Evolutionary conservation across 1,139 yeast genomes (phyloP).

Genomic region (Suhomyces choctaworum): DNA sequence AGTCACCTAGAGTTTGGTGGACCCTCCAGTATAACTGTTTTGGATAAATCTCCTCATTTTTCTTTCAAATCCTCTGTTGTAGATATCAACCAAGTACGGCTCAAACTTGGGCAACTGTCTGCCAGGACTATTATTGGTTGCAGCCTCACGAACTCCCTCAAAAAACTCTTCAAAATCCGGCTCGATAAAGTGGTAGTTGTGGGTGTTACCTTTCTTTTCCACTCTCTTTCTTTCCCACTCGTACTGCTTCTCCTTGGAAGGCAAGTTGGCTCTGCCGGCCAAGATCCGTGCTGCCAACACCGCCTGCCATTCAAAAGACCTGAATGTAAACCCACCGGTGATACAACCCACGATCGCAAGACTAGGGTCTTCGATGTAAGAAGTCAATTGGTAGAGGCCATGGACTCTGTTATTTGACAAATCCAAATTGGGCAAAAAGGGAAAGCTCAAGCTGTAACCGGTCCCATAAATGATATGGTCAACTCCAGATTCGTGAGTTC

Average conservation of each 20-base stretch:
- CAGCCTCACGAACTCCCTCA: slow-evolving; percentile 22
- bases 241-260: slow-evolving; percentile 30
- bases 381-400: slow-evolving; percentile 43
- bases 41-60: slow-evolving; percentile 20
- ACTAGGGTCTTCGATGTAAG: slow-evolving; percentile 48
- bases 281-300: slow-evolving; percentile 43
- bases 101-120: slow-evolving; percentile 25
- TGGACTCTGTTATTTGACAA: slow-evolving; percentile 36
- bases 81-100: slow-evolving; percentile 22
- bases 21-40: slow-evolving; percentile 12
- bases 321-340: slow-evolving; percentile 47
- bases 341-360: slow-evolving; percentile 41
- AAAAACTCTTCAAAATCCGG: slow-evolving; percentile 28
- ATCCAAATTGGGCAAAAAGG: slow-evolving; percentile 38
- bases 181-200: slow-evolving; percentile 18
- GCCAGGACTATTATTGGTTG: slow-evolving; percentile 29
- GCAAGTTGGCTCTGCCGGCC: slow-evolving; percentile 44
- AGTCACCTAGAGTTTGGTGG: slow-evolving; percentile 7
- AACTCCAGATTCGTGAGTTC: slow-evolving; percentile 25
- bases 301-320: slow-evolving; percentile 49
- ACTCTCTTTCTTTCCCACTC: slow-evolving; percentile 31
- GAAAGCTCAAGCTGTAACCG: slow-evolving; percentile 46
- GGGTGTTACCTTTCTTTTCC: slow-evolving; percentile 20
- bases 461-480: slow-evolving; percentile 49
- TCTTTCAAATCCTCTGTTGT: slow-evolving; percentile 23